These are phyloP conservation scores for Coemansia sp. DNA, from an alignment of 192 early-diverging fungal genomes.

Conservation along the genomic window DNA sequence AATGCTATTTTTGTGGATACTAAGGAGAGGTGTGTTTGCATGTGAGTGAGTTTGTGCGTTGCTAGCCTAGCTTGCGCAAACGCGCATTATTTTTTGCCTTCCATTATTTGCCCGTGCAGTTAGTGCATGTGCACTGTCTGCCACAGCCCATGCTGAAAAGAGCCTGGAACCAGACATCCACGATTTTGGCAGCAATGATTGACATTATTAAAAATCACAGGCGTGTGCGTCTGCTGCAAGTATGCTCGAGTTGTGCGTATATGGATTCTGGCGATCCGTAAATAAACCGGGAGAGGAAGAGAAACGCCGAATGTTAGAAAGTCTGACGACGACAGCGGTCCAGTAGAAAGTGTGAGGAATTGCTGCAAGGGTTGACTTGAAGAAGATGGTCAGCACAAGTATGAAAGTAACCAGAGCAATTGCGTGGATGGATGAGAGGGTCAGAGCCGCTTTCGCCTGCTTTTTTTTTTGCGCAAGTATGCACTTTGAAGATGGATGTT, in stretches of 20 bases:
- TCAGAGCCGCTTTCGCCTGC: neutral
- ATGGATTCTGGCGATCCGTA: neutral
- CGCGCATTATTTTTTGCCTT: slow-evolving; percentile 7
- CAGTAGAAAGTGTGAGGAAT: neutral
- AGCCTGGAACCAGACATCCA: slow-evolving; percentile 23
- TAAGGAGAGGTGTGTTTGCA: neutral
- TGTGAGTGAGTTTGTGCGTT: neutral
- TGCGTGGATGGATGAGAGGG: neutral
- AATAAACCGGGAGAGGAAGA: neutral
- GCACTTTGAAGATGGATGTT: neutral
- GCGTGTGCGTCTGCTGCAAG: slow-evolving; percentile 1
- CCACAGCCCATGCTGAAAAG: slow-evolving; percentile 25
- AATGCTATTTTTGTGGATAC: neutral
- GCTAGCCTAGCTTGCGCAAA: neutral
- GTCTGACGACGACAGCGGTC: neutral
- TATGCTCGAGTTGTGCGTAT: neutral
- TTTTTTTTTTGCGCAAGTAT: no score
- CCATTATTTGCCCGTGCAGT: slow-evolving; percentile 34
- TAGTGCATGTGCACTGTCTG: slow-evolving; percentile 45
- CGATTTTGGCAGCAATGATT: slow-evolving; percentile 20
- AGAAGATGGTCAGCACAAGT: neutral
- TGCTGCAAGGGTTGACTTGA: neutral
- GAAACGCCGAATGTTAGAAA: neutral
- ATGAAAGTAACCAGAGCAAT: slow-evolving; percentile 1
- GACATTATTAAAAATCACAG: slow-evolving; percentile 7